Conservation (phyloP, 2,329 filamentous ascomycete genomes). For the Lachnellula subtilissima region DNA sequence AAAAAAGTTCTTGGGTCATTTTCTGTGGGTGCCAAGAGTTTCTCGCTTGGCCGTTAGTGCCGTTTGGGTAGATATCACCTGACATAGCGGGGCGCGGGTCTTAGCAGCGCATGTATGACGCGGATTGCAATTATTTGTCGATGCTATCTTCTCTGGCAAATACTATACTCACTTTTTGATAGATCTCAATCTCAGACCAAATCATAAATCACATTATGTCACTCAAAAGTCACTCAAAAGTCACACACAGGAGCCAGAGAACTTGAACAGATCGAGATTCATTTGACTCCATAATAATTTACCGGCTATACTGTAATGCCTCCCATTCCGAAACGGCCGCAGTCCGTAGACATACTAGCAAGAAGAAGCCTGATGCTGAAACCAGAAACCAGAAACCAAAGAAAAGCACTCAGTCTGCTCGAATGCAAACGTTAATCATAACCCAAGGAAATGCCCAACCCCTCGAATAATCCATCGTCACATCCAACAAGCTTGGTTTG, state of each 20-base stretch:
- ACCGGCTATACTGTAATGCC: conserved; percentile 2
- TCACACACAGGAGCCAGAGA: too few species aligned
- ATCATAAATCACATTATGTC: not conserved
- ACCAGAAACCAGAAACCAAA: not conserved
- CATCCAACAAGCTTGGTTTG: not conserved
- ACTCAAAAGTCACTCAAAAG: not conserved
- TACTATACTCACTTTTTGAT: too few species aligned
- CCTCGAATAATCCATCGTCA: not conserved
- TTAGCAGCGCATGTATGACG: too few species aligned
- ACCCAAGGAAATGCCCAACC: not conserved
- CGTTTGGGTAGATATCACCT: too few species aligned
- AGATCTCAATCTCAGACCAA: too few species aligned
- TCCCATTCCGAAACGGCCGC: conserved; percentile 8
- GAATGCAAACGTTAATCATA: not conserved
- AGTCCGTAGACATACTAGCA: conserved; percentile 23
- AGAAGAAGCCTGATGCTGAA: conserved; percentile 1
- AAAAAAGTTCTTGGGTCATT: conserved; percentile 3
- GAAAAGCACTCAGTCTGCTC: too few species aligned
- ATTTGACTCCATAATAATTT: conserved; percentile 1
- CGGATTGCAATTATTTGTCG: too few species aligned
- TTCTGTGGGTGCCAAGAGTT: conserved; percentile 25
- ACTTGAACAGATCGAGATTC: conserved; percentile 9
- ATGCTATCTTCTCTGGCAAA: too few species aligned
- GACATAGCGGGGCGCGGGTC: too few species aligned
- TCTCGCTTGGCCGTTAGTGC: not conserved